Conservation (phyloP, 2,329 filamentous ascomycete genomes). For the Pyricularia pennisetigena region DNA sequence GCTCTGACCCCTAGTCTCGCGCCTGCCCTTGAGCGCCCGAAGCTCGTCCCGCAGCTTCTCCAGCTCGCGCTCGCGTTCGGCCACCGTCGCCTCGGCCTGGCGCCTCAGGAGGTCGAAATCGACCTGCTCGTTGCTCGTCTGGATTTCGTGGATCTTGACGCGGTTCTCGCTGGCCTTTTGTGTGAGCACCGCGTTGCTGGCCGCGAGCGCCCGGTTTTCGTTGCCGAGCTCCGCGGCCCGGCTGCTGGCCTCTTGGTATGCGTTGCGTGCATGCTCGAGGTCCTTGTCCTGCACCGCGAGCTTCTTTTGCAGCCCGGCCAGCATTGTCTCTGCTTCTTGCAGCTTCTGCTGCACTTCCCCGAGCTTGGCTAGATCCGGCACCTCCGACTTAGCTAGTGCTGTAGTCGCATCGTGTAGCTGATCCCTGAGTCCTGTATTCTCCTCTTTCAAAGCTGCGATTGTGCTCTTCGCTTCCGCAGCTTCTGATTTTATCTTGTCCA, state of each 20-base stretch:
- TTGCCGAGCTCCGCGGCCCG: slow-evolving; percentile 30
- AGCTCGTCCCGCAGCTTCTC: slow-evolving; percentile 38
- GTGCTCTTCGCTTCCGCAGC: slow-evolving; percentile 26
- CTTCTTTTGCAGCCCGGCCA: slow-evolving; percentile 28
- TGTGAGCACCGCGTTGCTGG: slow-evolving; percentile 27
- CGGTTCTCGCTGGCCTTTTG: slow-evolving; percentile 34
- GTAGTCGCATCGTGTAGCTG: slow-evolving; percentile 24
- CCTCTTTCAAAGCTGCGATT: slow-evolving; percentile 26
- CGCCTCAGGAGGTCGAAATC: slow-evolving; percentile 24
- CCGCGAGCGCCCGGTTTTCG: slow-evolving; percentile 36
- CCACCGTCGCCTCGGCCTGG: slow-evolving; percentile 28
- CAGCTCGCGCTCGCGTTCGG: slow-evolving; percentile 43
- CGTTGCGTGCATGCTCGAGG: slow-evolving; percentile 44
- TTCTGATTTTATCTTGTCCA: slow-evolving; percentile 22
- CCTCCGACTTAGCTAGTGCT: slow-evolving; percentile 22
- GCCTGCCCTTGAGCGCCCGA: slow-evolving; percentile 32
- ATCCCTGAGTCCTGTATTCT: slow-evolving; percentile 24
- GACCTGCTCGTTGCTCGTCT: slow-evolving; percentile 21
- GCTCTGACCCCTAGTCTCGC: slow-evolving; percentile 46
- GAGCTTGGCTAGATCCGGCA: slow-evolving; percentile 27
- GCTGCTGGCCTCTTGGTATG: slow-evolving; percentile 50
- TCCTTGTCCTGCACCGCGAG: slow-evolving; percentile 28
- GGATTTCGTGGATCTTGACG: slow-evolving; percentile 32
- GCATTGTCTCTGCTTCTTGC: slow-evolving; percentile 26
- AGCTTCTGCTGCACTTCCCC: slow-evolving; percentile 30